These are phyloP conservation scores for Arthroderma sp. DNA, from an alignment of 2,329 filamentous ascomycete species.

Conservation along the genomic window DNA sequence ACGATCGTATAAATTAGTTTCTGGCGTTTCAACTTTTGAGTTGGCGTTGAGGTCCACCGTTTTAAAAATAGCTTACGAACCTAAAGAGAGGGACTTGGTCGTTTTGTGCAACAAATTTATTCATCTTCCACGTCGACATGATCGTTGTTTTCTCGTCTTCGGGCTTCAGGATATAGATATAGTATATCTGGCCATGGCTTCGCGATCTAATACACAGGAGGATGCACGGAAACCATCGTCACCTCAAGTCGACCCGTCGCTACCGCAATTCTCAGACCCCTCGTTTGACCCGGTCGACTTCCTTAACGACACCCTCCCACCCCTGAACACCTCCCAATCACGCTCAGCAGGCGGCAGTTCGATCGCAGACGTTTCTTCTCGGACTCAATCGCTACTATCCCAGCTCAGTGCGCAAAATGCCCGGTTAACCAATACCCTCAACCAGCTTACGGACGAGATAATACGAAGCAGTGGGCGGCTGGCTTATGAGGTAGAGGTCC, in stretches of 20 bases:
- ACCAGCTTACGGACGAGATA: constrained; percentile 88
- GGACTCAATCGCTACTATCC: constrained; percentile 72
- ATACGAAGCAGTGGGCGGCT: constrained; percentile 74
- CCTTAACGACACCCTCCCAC: constrained; percentile 66
- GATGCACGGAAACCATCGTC: neutral
- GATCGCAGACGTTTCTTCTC: constrained; percentile 64
- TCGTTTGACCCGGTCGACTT: constrained; percentile 75
- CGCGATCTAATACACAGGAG: neutral
- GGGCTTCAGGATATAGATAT: neutral
- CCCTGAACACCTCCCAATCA: constrained; percentile 43
- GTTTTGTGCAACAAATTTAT: no score
- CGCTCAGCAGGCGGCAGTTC: constrained; percentile 41
- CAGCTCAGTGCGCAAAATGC: constrained; percentile 82
- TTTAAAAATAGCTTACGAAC: no score
- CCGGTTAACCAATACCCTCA: constrained; percentile 66
- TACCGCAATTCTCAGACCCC: constrained; percentile 62
- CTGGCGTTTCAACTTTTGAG: neutral
- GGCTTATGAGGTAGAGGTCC: constrained; percentile 85
- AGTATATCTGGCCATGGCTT: neutral
- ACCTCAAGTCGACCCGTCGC: constrained; percentile 58
- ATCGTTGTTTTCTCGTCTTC: neutral
- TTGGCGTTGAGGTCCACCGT: neutral
- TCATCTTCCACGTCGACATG: neutral
- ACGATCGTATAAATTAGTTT: no score
- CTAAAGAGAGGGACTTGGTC: no score